A percentile compares a stretch with the other conserved stretches of the same genome.
Conservation (phyloP, 176 grass and related monocot species). For the Stipa capillata region DNA sequence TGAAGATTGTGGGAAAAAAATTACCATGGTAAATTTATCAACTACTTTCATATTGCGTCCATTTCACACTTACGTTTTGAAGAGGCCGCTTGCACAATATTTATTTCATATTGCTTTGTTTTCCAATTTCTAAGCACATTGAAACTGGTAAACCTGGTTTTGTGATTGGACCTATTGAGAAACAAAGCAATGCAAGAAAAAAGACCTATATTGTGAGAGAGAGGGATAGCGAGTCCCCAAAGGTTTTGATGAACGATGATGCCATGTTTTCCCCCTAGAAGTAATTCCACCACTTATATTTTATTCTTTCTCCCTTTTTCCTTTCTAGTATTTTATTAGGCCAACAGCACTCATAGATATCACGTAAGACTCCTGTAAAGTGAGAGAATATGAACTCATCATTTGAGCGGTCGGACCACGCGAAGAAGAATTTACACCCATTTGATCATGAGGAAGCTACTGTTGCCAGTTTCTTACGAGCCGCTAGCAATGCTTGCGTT, state of each 20-base stretch:
- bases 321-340: not conserved
- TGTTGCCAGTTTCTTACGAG: not conserved
- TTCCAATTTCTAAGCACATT: too few species aligned
- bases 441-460: not conserved
- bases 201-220: not conserved
- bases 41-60: not conserved
- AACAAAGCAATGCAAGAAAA: not conserved
- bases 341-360: not conserved
- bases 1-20: constrained; percentile 76
- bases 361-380: not conserved
- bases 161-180: too few species aligned
- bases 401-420: not conserved
- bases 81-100: not conserved
- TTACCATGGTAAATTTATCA: constrained; percentile 46
- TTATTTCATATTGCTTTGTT: too few species aligned
- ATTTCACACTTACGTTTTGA: not conserved
- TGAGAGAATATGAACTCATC: not conserved
- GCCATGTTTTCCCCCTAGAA: too few species aligned
- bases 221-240: too few species aligned
- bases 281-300: too few species aligned
- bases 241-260: too few species aligned
- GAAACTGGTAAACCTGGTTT: too few species aligned
- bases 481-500: not conserved
- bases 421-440: not conserved
- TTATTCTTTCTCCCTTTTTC: too few species aligned